These are phyloP conservation scores for Aspergillus carlsbadensis DNA, from an alignment of 495 filamentous ascomycete genomes.

Conservation along the genomic window DNA sequence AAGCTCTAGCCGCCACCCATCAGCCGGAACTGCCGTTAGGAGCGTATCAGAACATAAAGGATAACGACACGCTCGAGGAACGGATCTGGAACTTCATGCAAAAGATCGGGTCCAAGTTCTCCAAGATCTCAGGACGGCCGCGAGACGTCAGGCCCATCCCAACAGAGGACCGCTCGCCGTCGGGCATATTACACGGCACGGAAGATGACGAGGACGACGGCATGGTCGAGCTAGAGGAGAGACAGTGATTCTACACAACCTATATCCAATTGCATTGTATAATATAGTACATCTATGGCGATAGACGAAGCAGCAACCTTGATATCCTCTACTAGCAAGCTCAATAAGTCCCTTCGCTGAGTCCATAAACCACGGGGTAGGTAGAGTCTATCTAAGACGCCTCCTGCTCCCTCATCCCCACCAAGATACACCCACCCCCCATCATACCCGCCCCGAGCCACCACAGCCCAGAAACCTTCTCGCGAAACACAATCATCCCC, in stretches of 20 bases:
- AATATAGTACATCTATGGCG: background rate
- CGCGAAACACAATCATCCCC: conserved; percentile 70
- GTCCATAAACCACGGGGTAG: background rate
- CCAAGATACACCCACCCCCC: conserved; percentile 86
- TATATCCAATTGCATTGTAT: background rate
- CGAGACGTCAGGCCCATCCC: background rate
- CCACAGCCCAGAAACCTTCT: conserved; percentile 75
- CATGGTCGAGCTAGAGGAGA: conserved; percentile 61
- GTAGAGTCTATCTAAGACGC: background rate
- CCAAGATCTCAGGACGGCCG: conserved; percentile 36
- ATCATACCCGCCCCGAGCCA: conserved; percentile 83
- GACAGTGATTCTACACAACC: conserved; percentile 18
- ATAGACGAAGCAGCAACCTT: conserved; percentile 2
- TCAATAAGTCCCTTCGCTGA: no score
- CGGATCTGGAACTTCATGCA: conserved; percentile 67
- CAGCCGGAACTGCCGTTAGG: conserved; percentile 44
- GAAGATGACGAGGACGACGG: conserved; percentile 67
- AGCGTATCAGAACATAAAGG: conserved; percentile 27
- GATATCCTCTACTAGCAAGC: no score
- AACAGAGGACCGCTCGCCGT: conserved; percentile 1
- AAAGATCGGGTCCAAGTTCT: conserved; percentile 54
- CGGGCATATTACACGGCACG: conserved; percentile 5
- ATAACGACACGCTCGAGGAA: conserved; percentile 53
- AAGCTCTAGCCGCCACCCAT: conserved; percentile 51
- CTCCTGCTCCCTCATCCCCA: conserved; percentile 72